Percentiles rank a stretch among this genome's conserved stretches.
phyloP scores from a whole-genome alignment of 805 yeast species.

The Wickerhamomyces alni region DNA sequence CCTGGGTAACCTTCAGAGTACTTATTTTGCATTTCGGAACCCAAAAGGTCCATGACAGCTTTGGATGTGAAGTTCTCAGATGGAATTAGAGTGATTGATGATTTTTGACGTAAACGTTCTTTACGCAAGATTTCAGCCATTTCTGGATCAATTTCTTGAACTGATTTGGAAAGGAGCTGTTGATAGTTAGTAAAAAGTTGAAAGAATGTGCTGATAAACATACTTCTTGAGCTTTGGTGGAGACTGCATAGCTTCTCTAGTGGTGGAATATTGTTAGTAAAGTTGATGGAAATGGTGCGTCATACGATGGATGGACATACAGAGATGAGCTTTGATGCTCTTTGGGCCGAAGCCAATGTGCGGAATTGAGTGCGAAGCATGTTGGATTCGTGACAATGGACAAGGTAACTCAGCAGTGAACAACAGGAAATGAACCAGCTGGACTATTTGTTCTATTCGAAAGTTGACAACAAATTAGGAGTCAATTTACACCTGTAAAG shows the following conservation, averaged over 20 bases:
- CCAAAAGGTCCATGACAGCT: constrained; percentile 93
- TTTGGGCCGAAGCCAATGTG: constrained; percentile 8
- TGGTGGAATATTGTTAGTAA: no score
- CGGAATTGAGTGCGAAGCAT: constrained; percentile 18
- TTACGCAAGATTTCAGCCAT: constrained; percentile 65
- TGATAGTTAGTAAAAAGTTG: no score
- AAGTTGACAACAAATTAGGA: no score
- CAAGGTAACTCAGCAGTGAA: no score
- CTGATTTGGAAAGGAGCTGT: not conserved
- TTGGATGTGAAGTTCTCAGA: constrained; percentile 96
- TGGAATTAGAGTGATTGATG: constrained; percentile 90
- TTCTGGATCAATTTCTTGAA: constrained; percentile 67
- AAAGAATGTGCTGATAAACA: no score
- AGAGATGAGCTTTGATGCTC: constrained; percentile 6
- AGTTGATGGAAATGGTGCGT: no score
- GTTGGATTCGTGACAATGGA: not conserved
- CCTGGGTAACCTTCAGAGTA: constrained; percentile 99
- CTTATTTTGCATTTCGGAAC: constrained; percentile 97
- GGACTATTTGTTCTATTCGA: no score
- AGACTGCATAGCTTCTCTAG: constrained; percentile 16
- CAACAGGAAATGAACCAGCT: no score
- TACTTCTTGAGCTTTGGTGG: constrained; percentile 14
- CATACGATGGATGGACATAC: constrained; percentile 4
- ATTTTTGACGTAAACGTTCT: constrained; percentile 88
- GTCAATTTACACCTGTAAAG: no score